Evolutionary conservation across 805 yeast genomes (phyloP), one percentile per base, ranked within the genome.

Genomic region (Metschnikowia koreensis): DNA sequence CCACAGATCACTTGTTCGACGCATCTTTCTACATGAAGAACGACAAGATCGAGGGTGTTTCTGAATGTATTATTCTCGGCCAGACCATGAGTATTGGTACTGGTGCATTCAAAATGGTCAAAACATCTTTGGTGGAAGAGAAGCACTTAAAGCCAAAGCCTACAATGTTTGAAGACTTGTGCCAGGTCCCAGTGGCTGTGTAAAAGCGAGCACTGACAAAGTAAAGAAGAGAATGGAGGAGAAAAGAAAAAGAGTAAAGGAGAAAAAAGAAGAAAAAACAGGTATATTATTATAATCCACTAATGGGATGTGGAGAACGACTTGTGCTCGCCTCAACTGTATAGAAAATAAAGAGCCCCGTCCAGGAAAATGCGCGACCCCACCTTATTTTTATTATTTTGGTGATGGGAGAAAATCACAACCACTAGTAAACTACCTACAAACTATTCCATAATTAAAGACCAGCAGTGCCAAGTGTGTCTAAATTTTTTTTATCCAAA

Each of bases 71-170:
- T 62, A 96, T 94, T 62, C 77, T 94, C 57, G 99, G 99, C 41
- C 98, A 94, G 75, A 91, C 97, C 49, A 93, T 94, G 97, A 81
- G 87, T 47, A 86, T 94, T 59, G 99, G 99, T 67, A 94, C 99
- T 1, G 99, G 99, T 59, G 86, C 98, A 0, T 92, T 94, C 79
- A 87, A 91, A 66, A 76, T 94, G 60, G 88, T 88, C 8, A 83
- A 85, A 55, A 75, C 80, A 44, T 80, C 83, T 6, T 70, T 75
- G 41, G 68, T 76, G 40, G 72, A 70, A 26, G 71, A 71, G 37
- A 70, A 68, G 28, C 79, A 74, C 39, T 68, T 83, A 61, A 64
- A 61, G 41, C 60, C 58, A 16, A 79, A 73, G 58, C 75, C 75
- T 26, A 67, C 81, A 5, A 60, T 80, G 57, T 81, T 81, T 60